Evolutionary conservation across 495 filamentous ascomycete genomes (phyloP).

Genomic region (Lophiotrema nucula): DNA sequence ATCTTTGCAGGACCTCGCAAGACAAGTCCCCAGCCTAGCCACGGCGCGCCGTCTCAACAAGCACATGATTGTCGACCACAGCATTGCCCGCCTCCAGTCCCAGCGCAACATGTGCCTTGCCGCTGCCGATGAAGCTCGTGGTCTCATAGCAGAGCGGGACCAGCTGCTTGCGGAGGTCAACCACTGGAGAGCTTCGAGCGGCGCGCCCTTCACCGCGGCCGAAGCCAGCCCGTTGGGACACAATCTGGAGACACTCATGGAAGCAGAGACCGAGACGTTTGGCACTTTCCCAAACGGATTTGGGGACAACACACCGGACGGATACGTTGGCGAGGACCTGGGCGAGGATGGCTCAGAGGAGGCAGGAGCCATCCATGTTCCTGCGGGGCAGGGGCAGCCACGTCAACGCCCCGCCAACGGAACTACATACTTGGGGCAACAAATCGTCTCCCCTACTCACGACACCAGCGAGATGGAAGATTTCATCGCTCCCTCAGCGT

Average conservation of each 20-base stretch:
- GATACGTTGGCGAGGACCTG: slow-evolving; percentile 5
- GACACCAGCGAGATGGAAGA: no score
- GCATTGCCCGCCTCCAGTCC: neutral
- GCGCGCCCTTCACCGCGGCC: neutral
- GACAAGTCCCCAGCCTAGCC: neutral
- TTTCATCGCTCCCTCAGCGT: no score
- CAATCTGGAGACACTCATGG: neutral
- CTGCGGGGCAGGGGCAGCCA: no score
- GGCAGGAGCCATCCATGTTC: no score
- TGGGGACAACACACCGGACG: no score
- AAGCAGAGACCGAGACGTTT: neutral
- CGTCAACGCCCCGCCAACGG: no score
- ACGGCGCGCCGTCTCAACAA: slow-evolving; percentile 6
- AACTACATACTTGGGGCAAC: no score
- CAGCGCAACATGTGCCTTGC: slow-evolving; percentile 1
- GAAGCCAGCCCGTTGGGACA: neutral
- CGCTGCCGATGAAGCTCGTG: neutral
- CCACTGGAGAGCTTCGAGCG: slow-evolving; percentile 1
- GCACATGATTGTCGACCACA: slow-evolving; percentile 15
- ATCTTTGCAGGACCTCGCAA: slow-evolving; percentile 3
- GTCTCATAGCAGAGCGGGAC: neutral
- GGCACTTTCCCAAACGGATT: slow-evolving; percentile 12
- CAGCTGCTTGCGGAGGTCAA: slow-evolving; percentile 9
- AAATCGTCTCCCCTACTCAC: no score
- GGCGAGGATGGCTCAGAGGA: neutral